Evolutionary conservation across 1,139 yeast genomes (phyloP).

Genomic region (Debaryomycetaceae sp.): DNA sequence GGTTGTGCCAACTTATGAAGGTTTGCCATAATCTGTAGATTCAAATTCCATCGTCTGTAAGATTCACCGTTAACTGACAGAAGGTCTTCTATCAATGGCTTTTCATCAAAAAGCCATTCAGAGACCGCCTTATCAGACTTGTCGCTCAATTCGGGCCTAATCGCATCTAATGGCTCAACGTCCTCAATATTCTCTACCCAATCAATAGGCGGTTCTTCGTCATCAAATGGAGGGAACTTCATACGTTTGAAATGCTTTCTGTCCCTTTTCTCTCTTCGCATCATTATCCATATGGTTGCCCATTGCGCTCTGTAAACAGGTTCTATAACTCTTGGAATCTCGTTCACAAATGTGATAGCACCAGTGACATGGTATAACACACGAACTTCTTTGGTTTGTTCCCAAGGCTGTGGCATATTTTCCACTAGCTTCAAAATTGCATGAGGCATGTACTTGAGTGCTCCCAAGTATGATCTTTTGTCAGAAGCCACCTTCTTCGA

Average conservation of each 20-base stretch:
- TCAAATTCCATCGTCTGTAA: constrained; percentile 69
- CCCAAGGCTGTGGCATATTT: constrained; percentile 99
- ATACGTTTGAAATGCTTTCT: constrained; percentile 85
- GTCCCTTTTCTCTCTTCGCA: constrained; percentile 93
- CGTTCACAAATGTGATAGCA: constrained; percentile 94
- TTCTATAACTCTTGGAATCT: constrained; percentile 85
- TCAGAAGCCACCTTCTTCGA: constrained; percentile 81
- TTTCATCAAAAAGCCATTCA: constrained; percentile 81
- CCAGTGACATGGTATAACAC: constrained; percentile 90
- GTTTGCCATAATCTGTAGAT: constrained; percentile 59
- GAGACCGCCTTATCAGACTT: constrained; percentile 54
- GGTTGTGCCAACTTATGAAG: constrained; percentile 69
- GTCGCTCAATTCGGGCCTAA: constrained; percentile 60
- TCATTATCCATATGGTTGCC: constrained; percentile 89
- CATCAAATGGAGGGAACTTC: constrained; percentile 95
- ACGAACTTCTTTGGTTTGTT: constrained; percentile 74
- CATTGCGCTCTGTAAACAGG: constrained; percentile 93
- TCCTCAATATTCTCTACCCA: constrained; percentile 79
- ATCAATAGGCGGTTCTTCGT: constrained; percentile 89
- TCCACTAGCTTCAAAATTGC: constrained; percentile 86
- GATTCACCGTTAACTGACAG: constrained; percentile 68
- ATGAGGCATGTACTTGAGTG: constrained; percentile 93
- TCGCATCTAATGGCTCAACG: constrained; percentile 66
- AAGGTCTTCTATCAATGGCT: constrained; percentile 62
- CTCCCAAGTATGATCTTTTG: constrained; percentile 84